Evolutionary conservation across 2,329 filamentous ascomycete genomes (phyloP), one percentile per base, ranked within the genome.

Genomic region (Hypoxylon sp.): DNA sequence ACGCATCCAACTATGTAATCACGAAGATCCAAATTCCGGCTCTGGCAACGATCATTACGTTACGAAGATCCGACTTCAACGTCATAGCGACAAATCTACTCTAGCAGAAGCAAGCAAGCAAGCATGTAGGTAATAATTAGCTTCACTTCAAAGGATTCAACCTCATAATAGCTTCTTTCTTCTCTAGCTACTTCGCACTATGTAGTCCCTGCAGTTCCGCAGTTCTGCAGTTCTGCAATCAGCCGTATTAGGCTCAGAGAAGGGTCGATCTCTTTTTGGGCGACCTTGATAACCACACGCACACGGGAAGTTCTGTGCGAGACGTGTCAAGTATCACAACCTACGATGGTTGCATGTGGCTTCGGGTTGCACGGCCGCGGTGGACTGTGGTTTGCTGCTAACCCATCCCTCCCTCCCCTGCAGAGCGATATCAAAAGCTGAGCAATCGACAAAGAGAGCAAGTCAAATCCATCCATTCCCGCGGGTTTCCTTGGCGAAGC

Each of bases 401-500:
- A 26, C 29, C 13, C 5, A 23, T 31, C n/a, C n/a, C n/a, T n/a
- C n/a, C n/a, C n/a, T n/a, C n/a, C n/a, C 45, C 51, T 55, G 46
- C 45, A 50, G 51, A n/a, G 35, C 32, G 13, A 37, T 11, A 23
- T 46, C 38, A 26, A 48, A 30, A 25, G 16, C 19, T 36, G 34
- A 27, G 7, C 36, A n/a, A 12, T 36, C 45, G 34, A 49, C 30
- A 41, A 48, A 38, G 23, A 36, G 21, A 23, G n/a, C 15, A 15
- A 43, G 25, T 48, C 35, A 52, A 45, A 37, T 25, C 21, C 21
- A 25, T 25, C 52, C 55, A 27, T 40, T 41, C 41, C 52, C 42
- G 31, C 45, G 56, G 56, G 34, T 56, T 30, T 45, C n/a, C 48
- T 56, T 51, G 48, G 48, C 56, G 32, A 38, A 37, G 51, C 40